Evolutionary conservation across 208 protist genomes (phyloP).

Genomic region (Trypanosoma brucei): DNA sequence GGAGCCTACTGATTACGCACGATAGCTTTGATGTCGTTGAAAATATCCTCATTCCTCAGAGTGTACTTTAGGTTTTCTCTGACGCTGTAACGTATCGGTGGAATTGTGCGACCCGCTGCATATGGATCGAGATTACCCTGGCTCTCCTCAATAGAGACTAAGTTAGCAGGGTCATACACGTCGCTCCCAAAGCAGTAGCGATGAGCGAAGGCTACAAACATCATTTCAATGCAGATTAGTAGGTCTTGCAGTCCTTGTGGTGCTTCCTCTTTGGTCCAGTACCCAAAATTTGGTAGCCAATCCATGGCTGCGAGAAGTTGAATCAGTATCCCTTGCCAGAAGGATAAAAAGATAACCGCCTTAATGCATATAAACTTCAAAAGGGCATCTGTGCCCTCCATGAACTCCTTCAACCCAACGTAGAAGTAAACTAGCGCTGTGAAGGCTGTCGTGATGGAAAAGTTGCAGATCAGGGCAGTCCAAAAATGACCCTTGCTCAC

Average conservation of each 20-base stretch:
- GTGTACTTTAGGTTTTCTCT: slow-evolving; percentile 80
- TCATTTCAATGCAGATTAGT: slow-evolving; percentile 90
- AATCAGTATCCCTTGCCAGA: slow-evolving; percentile 91
- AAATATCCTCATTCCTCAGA: slow-evolving; percentile 77
- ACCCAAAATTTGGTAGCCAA: slow-evolving; percentile 63
- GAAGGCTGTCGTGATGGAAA: slow-evolving; percentile 91
- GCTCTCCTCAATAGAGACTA: slow-evolving; percentile 10
- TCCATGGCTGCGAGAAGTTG: slow-evolving; percentile 63
- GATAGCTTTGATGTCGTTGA: slow-evolving; percentile 71
- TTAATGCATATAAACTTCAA: slow-evolving; percentile 93
- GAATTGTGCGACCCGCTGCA: slow-evolving; percentile 33
- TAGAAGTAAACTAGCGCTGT: slow-evolving; percentile 91
- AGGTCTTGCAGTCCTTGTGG: slow-evolving; percentile 77
- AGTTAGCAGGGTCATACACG: slow-evolving; percentile 35
- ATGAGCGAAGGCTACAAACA: slow-evolving; percentile 87
- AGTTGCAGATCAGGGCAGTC: slow-evolving; percentile 88
- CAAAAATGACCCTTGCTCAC: slow-evolving; percentile 84
- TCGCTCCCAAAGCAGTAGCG: slow-evolving; percentile 88
- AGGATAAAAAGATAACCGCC: slow-evolving; percentile 89
- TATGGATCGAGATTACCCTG: slow-evolving; percentile 8
- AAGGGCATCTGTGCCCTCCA: slow-evolving; percentile 86
- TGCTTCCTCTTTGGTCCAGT: slow-evolving; percentile 70
- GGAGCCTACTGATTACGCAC: slow-evolving; percentile 50
- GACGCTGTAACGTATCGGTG: slow-evolving; percentile 73
- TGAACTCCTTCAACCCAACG: slow-evolving; percentile 74